phyloP scores from a whole-genome alignment of 2,329 filamentous ascomycete genomes.

The Talaromyces atroroseus region DNA sequence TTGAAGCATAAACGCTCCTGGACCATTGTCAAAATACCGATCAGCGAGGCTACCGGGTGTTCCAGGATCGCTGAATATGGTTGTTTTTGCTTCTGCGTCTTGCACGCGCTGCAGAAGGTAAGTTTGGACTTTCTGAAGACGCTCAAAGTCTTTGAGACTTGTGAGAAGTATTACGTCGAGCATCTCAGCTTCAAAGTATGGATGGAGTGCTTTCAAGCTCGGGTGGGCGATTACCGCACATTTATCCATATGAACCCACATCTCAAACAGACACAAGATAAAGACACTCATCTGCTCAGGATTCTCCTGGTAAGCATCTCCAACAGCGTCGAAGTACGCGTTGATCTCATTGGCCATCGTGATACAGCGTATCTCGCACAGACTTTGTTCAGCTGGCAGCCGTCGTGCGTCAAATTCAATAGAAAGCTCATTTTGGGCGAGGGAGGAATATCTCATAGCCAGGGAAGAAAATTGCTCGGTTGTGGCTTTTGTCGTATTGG shows the following conservation, averaged over 20 bases:
- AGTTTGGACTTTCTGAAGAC: slow-evolving; percentile 46
- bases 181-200: slow-evolving; percentile 45
- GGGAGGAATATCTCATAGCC: too few relatives aligned
- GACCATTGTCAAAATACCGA: slow-evolving; percentile 34
- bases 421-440: too few relatives aligned
- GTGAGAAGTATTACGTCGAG: slow-evolving; percentile 54
- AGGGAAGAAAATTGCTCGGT: too few relatives aligned
- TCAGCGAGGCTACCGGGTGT: slow-evolving; percentile 44
- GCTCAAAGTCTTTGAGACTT: slow-evolving; percentile 43
- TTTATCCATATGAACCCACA: slow-evolving; percentile 56
- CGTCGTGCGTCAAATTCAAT: too few relatives aligned
- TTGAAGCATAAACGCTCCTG: too few relatives aligned
- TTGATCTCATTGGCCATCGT: too few relatives aligned
- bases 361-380: too few relatives aligned
- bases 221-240: slow-evolving; percentile 40
- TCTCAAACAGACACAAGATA: slow-evolving; percentile 51
- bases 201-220: slow-evolving; percentile 48
- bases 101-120: slow-evolving; percentile 39
- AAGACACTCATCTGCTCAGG: slow-evolving; percentile 49
- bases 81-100: too few relatives aligned
- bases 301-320: slow-evolving; percentile 38
- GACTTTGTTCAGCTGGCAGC: too few relatives aligned
- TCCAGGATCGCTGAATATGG: slow-evolving; percentile 45
- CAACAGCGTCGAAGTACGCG: slow-evolving; percentile 33
- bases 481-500: too few relatives aligned